These are phyloP conservation scores for Polygonum aviculare DNA, from an alignment of 148 eudicot genomes.

Conservation along the genomic window DNA sequence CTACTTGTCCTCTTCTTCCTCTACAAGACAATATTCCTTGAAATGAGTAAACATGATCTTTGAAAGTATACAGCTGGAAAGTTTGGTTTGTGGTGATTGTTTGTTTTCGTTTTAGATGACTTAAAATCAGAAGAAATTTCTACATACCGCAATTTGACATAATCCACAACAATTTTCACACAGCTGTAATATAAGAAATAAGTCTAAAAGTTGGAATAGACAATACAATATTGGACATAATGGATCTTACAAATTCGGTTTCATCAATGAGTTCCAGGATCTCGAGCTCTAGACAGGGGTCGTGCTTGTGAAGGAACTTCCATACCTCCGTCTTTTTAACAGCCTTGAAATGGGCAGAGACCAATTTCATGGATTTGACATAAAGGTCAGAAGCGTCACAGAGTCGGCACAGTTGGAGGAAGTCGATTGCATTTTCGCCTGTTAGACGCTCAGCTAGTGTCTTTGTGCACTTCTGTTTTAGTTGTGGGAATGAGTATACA, in stretches of 20 bases:
- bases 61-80: not conserved
- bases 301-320: constrained; percentile 67
- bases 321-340: constrained; percentile 80
- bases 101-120: not conserved
- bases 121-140: too few relatives aligned
- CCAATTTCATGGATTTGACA: constrained; percentile 59
- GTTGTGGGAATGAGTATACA: constrained; percentile 61
- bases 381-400: constrained; percentile 88
- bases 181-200: not conserved
- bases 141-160: too few relatives aligned
- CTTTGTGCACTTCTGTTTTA: constrained; percentile 73
- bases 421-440: constrained; percentile 61
- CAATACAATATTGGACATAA: not conserved
- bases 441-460: constrained; percentile 42
- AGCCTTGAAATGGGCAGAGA: constrained; percentile 38
- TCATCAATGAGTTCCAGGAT: constrained; percentile 89
- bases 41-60: not conserved
- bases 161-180: too few relatives aligned
- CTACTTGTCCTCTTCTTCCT: constrained; percentile 67
- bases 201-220: not conserved
- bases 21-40: constrained; percentile 21
- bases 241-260: constrained; percentile 48
- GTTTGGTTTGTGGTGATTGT: not conserved
- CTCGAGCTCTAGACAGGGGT: constrained; percentile 79
- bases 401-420: constrained; percentile 70